phyloP scores from a whole-genome alignment of 345 rosid genomes.

The Gossypium herbaceum region DNA sequence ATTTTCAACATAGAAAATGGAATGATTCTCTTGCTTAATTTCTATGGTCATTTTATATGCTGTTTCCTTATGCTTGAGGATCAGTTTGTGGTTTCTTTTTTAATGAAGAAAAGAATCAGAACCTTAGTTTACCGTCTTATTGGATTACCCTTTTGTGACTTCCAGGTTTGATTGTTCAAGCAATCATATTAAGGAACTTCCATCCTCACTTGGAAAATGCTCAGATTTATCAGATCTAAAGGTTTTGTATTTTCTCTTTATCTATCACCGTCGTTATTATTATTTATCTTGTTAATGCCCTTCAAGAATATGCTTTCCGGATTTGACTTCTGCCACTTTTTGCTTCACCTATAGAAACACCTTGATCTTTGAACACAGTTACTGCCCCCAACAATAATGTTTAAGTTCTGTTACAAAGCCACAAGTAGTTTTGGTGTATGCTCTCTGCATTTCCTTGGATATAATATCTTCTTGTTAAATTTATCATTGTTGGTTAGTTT shows the following conservation, averaged over 20 bases:
- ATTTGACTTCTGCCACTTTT: not conserved
- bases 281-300: not conserved
- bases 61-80: not conserved
- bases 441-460: not conserved
- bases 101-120: not conserved
- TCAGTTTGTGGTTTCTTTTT: not conserved
- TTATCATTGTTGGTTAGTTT: not conserved
- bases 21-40: not conserved
- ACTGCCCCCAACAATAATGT: not conserved
- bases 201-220: slow-evolving; percentile 74
- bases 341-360: not conserved
- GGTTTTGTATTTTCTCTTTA: slow-evolving; percentile 39
- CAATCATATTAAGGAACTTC: slow-evolving; percentile 72
- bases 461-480: not conserved
- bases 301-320: not conserved
- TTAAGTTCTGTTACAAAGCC: not conserved
- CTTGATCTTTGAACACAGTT: not conserved
- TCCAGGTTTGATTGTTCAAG: slow-evolving; percentile 83
- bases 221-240: slow-evolving; percentile 69
- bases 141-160: slow-evolving; percentile 21
- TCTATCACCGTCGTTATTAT: not conserved
- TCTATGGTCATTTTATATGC: not conserved
- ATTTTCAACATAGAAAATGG: not conserved
- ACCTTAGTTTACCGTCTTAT: slow-evolving; percentile 10
- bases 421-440: not conserved